Evolutionary conservation across 2,329 filamentous ascomycete genomes (phyloP).

Genomic region (Arthrobotrys musiformis): DNA sequence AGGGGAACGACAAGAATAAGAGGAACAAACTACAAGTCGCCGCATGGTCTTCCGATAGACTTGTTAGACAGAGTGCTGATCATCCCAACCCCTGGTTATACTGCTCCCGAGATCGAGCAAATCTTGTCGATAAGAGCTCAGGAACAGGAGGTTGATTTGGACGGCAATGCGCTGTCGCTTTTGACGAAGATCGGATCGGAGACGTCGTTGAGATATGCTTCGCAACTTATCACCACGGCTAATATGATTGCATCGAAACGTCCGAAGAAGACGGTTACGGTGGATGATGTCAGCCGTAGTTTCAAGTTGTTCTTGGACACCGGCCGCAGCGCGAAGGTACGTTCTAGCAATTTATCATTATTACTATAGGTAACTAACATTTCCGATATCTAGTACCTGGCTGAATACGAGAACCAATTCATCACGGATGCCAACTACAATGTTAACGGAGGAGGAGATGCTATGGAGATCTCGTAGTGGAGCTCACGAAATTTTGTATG

Average conservation of each 20-base stretch:
- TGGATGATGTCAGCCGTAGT: slow-evolving; percentile 91
- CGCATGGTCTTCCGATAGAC: slow-evolving; percentile 92
- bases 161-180: slow-evolving; percentile 87
- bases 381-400: slow-evolving; percentile 19
- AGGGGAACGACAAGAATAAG: slow-evolving; percentile 89
- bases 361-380: background rate
- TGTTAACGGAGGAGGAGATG: slow-evolving; percentile 39
- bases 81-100: slow-evolving; percentile 90
- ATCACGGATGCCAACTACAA: slow-evolving; percentile 50
- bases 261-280: slow-evolving; percentile 74
- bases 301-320: slow-evolving; percentile 96
- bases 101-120: slow-evolving; percentile 84
- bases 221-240: slow-evolving; percentile 95
- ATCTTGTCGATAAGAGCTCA: slow-evolving; percentile 90
- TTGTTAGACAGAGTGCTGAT: slow-evolving; percentile 97
- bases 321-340: slow-evolving; percentile 75
- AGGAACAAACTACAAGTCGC: slow-evolving; percentile 90
- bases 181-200: slow-evolving; percentile 96
- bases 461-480: slow-evolving; percentile 49
- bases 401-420: slow-evolving; percentile 52
- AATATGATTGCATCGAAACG: slow-evolving; percentile 88
- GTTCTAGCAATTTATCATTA: background rate
- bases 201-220: slow-evolving; percentile 91
- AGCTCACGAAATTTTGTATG: slow-evolving; percentile 22
- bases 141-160: slow-evolving; percentile 94